Base-by-base conservation (phyloP, 257 asterid genomes). In the Solanum phureja region DNA sequence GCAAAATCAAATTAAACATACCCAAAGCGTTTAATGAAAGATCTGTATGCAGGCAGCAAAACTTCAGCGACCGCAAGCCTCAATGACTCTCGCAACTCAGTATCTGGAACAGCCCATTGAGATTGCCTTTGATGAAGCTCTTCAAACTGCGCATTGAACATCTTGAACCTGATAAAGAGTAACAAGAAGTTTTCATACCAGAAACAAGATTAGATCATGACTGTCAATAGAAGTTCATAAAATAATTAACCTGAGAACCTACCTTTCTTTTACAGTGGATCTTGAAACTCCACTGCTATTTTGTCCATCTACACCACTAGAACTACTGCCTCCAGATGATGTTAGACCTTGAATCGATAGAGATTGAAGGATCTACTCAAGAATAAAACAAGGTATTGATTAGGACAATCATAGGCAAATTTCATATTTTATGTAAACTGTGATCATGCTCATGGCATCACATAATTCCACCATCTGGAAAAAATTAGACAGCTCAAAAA, bases 91-190 rank as follows among this genome's bases (percentile, higher is more conserved):
- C 99, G 94, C 75, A 97, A 94, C 93, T 97, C 99, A 3, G 98
- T 91, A 91, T 97, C 99, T 3, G 99, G 99, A 87, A 97, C 98
- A 10, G 99, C 93, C 99, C 99, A 97, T 86, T 96, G 99, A 90
- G 95, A 91, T 91, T 97, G 99, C 89, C 95, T 94, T 91, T 97
- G 99, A 92, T 97, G 99, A 91, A 97, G 98, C 91, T 97, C 99
- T 89, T 97, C 99, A 89, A 97, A 97, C 91, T 95, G 98, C 84
- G 90, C 84, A 90, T 96, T 97, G 88, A 97, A 97, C 29, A 95
- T 93, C 95, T 96, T 97, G 91, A 97, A 93, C 89, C 99, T 97
- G 91, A 83, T 83, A 11, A 87, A 86, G 73, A 81, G 46, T 88
- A 72, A 46, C 66, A 37, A 75, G 34, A 60, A 71, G n/a, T 34